phyloP scores from a whole-genome alignment of 2,329 filamentous ascomycete species.

The Claviceps fusiformis region DNA sequence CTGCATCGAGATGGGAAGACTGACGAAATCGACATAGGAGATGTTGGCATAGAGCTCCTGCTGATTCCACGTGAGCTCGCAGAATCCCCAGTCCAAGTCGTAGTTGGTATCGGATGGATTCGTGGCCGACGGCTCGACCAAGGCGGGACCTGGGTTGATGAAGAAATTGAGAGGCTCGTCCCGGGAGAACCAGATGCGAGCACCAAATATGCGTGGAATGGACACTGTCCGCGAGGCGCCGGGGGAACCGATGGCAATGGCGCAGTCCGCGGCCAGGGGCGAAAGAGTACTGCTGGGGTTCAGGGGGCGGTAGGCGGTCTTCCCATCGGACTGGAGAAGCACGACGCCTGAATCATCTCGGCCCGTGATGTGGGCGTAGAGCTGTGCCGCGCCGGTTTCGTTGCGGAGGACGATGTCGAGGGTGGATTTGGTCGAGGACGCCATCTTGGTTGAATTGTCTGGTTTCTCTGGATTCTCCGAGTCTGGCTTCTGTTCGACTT shows the following conservation, averaged over 20 bases:
- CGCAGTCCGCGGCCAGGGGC: slow-evolving; percentile 41
- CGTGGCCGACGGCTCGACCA: slow-evolving; percentile 62
- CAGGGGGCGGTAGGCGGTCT: slow-evolving; percentile 48
- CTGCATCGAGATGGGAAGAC: slow-evolving; percentile 45
- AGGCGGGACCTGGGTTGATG: slow-evolving; percentile 55
- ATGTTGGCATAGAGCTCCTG: slow-evolving; percentile 54
- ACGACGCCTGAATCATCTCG: slow-evolving; percentile 42
- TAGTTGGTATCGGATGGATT: slow-evolving; percentile 53
- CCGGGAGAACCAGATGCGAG: slow-evolving; percentile 57
- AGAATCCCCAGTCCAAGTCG: slow-evolving; percentile 49
- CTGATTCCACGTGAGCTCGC: slow-evolving; percentile 54
- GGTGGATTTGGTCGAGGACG: slow-evolving; percentile 25
- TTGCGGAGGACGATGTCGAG: slow-evolving; percentile 52
- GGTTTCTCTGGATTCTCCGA: not conserved
- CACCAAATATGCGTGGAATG: slow-evolving; percentile 57
- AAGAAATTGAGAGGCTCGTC: slow-evolving; percentile 50
- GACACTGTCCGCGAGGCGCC: slow-evolving; percentile 46
- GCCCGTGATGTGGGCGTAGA: slow-evolving; percentile 60
- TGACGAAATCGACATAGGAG: slow-evolving; percentile 63
- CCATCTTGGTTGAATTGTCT: not conserved
- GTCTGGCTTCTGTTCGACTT: not conserved
- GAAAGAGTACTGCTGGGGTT: slow-evolving; percentile 39
- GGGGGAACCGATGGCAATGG: slow-evolving; percentile 48
- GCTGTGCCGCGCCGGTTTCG: slow-evolving; percentile 41
- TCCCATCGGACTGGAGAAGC: slow-evolving; percentile 52